Percentiles rank a stretch among this genome's conserved stretches.
Evolutionary conservation across 805 yeast species (phyloP).

Genomic region (Pichia phayaonensis): DNA sequence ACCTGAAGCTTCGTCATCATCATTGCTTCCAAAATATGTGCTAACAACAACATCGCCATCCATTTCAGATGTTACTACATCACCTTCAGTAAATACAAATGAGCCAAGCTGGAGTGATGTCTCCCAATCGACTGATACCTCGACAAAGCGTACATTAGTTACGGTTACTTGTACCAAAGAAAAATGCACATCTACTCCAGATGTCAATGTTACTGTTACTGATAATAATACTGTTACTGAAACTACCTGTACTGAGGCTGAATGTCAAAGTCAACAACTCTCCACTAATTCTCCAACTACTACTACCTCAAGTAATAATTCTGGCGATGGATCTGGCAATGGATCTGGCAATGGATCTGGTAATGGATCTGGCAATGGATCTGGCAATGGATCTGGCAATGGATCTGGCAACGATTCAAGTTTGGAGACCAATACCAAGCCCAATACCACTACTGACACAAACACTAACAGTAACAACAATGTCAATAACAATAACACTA

Average conservation of each 20-base stretch:
- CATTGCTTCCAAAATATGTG: no score
- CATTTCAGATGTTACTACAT: neutral
- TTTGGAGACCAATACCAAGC: neutral
- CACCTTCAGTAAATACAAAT: no score
- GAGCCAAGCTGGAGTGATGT: no score
- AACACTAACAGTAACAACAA: neutral
- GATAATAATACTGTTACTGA: neutral
- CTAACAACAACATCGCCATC: neutral
- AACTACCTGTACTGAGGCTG: neutral
- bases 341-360: neutral
- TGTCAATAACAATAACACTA: neutral
- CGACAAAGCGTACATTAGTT: neutral
- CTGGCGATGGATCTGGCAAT: no score
- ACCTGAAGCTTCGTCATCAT: no score
- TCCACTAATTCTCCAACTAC: neutral
- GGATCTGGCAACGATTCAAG: neutral
- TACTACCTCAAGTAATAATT: no score
- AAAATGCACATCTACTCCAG: neutral
- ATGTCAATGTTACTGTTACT: neutral
- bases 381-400: neutral
- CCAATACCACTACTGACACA: no score
- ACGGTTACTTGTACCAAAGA: neutral
- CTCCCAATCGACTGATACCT: no score
- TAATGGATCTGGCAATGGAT: no score
- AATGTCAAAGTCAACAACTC: neutral